Conservation (phyloP, 1,139 yeast genomes). For the Zygotorulaspora mrakii region DNA sequence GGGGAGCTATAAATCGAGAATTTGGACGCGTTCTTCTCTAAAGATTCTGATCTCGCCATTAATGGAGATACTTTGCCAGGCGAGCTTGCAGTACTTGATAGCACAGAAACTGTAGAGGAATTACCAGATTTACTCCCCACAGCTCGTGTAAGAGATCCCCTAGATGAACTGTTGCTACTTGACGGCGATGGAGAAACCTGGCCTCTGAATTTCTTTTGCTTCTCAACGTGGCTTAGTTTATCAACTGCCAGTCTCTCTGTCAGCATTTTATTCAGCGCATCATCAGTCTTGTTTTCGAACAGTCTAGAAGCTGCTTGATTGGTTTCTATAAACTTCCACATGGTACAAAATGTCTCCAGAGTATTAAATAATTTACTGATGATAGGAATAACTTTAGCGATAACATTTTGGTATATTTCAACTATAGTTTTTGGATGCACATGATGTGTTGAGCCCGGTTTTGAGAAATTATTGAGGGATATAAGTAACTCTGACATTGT, state of each 20-base stretch:
- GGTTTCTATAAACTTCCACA: conserved; percentile 28
- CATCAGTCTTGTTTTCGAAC: conserved; percentile 15
- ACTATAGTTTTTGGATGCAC: conserved; percentile 21
- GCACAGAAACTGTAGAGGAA: conserved; percentile 11
- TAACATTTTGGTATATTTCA: conserved; percentile 18
- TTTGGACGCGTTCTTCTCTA: conserved; percentile 7
- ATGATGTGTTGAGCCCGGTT: conserved; percentile 18
- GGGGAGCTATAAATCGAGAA: conserved; percentile 21
- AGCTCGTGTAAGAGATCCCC: conserved; percentile 7
- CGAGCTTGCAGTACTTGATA: conserved; percentile 10
- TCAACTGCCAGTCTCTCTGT: conserved; percentile 32
- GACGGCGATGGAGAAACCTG: conserved; percentile 6
- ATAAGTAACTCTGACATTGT: conserved; percentile 11
- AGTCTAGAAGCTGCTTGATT: conserved; percentile 17
- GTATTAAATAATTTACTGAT: conserved; percentile 17
- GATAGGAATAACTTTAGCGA: conserved; percentile 17
- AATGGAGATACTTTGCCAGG: conserved; percentile 15
- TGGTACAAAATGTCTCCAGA: conserved; percentile 21
- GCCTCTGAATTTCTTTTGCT: conserved; percentile 6
- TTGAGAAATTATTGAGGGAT: conserved; percentile 15
- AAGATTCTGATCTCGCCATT: conserved; percentile 12
- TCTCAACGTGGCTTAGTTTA: conserved; percentile 17
- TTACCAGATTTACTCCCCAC: conserved; percentile 10
- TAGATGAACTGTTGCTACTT: conserved; percentile 8
- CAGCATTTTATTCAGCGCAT: conserved; percentile 24